A percentile compares a stretch with the other conserved stretches of the same genome.
Evolutionary conservation across 2,329 filamentous ascomycete genomes (phyloP).

Genomic region (Calonectria fujianensis): DNA sequence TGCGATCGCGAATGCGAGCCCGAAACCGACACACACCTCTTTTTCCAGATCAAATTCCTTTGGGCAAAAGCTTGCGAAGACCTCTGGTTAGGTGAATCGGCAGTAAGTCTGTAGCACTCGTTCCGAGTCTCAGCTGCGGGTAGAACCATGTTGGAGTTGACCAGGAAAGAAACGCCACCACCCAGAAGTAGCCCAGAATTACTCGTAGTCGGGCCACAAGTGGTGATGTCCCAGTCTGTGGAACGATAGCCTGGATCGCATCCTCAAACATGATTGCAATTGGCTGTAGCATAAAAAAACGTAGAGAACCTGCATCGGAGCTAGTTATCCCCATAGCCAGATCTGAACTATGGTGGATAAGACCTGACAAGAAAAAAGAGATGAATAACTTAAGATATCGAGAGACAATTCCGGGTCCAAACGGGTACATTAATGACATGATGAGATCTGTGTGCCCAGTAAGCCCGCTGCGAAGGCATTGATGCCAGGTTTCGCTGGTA

Average conservation of each 20-base stretch:
- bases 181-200: not conserved
- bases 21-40: too few relatives aligned
- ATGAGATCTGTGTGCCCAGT: not conserved
- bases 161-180: not conserved
- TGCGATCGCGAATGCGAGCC: too few relatives aligned
- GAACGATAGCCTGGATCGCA: not conserved
- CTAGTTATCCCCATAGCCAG: not conserved
- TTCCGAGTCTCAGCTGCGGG: not conserved
- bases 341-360: not conserved
- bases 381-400: not conserved
- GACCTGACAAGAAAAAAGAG: not conserved
- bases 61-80: too few relatives aligned
- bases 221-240: not conserved
- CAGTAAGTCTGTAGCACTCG: too few relatives aligned
- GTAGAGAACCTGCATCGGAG: not conserved
- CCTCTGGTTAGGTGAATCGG: too few relatives aligned
- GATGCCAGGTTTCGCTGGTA: not conserved
- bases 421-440: not conserved
- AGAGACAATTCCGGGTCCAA: not conserved
- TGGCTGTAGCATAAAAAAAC: not conserved
- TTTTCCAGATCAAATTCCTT: too few relatives aligned
- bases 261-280: constrained; percentile 9
- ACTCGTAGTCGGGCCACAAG: not conserved
- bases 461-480: not conserved
- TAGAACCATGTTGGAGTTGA: not conserved